Conservation (phyloP, 768 basidiomycete genomes). For the Chalciporus sphaerocephalus region DNA sequence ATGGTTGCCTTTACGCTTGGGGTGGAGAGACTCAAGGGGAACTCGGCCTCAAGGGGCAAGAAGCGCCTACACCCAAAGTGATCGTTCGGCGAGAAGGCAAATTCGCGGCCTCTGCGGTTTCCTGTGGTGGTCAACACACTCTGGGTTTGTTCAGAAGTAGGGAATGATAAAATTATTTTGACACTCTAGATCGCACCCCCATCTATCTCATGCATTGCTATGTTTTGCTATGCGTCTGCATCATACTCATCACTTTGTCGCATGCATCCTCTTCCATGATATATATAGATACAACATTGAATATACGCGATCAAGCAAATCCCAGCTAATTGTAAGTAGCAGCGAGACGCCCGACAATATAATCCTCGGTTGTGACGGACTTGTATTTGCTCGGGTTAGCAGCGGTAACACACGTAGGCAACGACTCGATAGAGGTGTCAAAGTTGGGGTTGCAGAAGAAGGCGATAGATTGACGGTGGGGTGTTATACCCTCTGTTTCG, state of each 20-base stretch:
- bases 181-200: constrained; percentile 9
- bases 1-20: constrained; percentile 71
- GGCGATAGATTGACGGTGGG: constrained; percentile 72
- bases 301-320: constrained; percentile 4
- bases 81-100: constrained; percentile 71
- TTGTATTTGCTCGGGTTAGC: constrained; percentile 60
- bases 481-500: constrained; percentile 51
- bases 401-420: constrained; percentile 51
- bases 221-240: constrained; percentile 14
- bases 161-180: constrained; percentile 18
- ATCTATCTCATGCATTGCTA: constrained; percentile 15
- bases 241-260: constrained; percentile 14
- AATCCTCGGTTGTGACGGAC: constrained; percentile 68
- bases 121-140: constrained; percentile 79
- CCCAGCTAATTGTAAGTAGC: constrained; percentile 47
- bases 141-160: constrained; percentile 70
- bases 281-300: constrained; percentile 10
- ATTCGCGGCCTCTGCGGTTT: constrained; percentile 46
- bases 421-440: constrained; percentile 59
- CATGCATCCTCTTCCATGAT: constrained; percentile 15
- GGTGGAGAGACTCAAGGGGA: constrained; percentile 77
- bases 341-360: constrained; percentile 68
- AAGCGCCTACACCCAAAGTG: constrained; percentile 58
- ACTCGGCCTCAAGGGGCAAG: constrained; percentile 59
- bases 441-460: constrained; percentile 87